Evolutionary conservation across 2,329 filamentous ascomycete species (phyloP).

Genomic region (Pleoardoris graminearum): DNA sequence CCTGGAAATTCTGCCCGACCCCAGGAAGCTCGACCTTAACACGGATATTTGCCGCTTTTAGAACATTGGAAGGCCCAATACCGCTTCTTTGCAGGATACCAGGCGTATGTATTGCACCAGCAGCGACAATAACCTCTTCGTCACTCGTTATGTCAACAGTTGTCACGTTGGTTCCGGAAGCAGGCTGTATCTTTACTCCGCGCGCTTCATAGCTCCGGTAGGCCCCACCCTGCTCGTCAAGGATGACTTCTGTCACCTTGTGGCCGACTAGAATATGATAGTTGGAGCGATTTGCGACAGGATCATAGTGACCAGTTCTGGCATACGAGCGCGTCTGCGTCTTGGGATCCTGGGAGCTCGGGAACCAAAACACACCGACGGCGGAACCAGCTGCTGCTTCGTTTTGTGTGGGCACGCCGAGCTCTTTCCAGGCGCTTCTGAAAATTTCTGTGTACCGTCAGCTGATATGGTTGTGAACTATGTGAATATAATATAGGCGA

Average conservation of each 20-base stretch:
- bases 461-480: background rate
- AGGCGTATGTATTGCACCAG: slow-evolving; percentile 22
- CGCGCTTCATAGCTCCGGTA: background rate
- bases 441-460: slow-evolving; percentile 7
- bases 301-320: slow-evolving; percentile 32
- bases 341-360: slow-evolving; percentile 13
- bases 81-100: slow-evolving; percentile 25
- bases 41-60: slow-evolving; percentile 23
- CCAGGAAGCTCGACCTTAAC: slow-evolving; percentile 25
- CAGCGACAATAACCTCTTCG: slow-evolving; percentile 23
- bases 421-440: slow-evolving; percentile 15
- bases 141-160: slow-evolving; percentile 1
- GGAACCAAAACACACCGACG: slow-evolving; percentile 18
- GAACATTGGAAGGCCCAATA: slow-evolving; percentile 21
- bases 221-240: background rate
- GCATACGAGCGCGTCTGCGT: slow-evolving; percentile 31
- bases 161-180: slow-evolving; percentile 9
- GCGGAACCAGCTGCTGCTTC: slow-evolving; percentile 17
- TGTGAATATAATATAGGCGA: background rate
- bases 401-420: slow-evolving; percentile 9
- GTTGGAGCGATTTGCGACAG: slow-evolving; percentile 23
- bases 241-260: slow-evolving; percentile 12
- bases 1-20: slow-evolving; percentile 38
- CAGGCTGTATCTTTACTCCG: slow-evolving; percentile 16
- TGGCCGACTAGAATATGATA: slow-evolving; percentile 25